Evolutionary conservation across 2,329 filamentous ascomycete species (phyloP).

Genomic region (Botrytis elliptica): DNA sequence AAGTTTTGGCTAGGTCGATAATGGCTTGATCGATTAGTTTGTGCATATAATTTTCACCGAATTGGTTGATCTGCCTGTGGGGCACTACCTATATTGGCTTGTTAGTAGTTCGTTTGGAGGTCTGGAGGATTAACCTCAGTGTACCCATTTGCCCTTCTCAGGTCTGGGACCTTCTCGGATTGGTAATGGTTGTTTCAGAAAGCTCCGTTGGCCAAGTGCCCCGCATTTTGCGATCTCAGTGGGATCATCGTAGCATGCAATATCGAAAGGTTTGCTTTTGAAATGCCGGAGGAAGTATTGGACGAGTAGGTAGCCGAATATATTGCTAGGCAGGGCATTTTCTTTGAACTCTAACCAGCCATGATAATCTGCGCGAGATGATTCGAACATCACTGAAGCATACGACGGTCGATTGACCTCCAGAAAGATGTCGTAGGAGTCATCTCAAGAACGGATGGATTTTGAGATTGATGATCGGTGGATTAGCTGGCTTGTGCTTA

Average conservation of each 20-base stretch:
- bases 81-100: conserved; percentile 29
- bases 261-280: conserved; percentile 28
- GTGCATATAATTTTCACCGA: conserved; percentile 29
- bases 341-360: conserved; percentile 32
- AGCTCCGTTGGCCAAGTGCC: conserved; percentile 22
- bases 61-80: conserved; percentile 28
- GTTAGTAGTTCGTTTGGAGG: not conserved
- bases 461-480: conserved; percentile 29
- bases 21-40: conserved; percentile 15
- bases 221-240: conserved; percentile 33
- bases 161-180: conserved; percentile 29
- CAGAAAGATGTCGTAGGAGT: not conserved
- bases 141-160: conserved; percentile 28
- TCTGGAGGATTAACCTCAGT: not conserved
- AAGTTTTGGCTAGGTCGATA: conserved; percentile 17
- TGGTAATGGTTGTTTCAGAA: conserved; percentile 25
- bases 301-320: conserved; percentile 30
- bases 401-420: not conserved
- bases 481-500: conserved; percentile 33
- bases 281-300: conserved; percentile 29
- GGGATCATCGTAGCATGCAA: conserved; percentile 27
- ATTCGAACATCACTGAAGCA: conserved; percentile 1
- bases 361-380: conserved; percentile 28
- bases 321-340: conserved; percentile 30
- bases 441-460: not conserved